These are phyloP conservation scores for Hypoxylon sp. DNA, from an alignment of 2,329 filamentous ascomycete species.

Conservation along the genomic window DNA sequence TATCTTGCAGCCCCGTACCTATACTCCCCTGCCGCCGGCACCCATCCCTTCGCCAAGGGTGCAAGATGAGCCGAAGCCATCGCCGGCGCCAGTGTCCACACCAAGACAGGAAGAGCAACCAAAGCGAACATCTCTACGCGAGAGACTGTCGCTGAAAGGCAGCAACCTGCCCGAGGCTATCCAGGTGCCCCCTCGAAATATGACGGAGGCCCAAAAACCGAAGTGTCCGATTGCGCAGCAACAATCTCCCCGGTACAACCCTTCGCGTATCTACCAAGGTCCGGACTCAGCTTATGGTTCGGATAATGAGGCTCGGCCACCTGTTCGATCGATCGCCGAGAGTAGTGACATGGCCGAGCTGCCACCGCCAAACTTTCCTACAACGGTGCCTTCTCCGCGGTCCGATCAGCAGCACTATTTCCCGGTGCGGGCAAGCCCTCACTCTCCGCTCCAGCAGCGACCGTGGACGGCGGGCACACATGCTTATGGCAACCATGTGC, in stretches of 20 bases:
- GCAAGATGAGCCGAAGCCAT: slow-evolving; percentile 42
- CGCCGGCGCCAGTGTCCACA: slow-evolving; percentile 53
- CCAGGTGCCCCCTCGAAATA: slow-evolving; percentile 57
- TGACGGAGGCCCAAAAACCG: slow-evolving; percentile 48
- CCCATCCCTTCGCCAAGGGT: slow-evolving; percentile 58
- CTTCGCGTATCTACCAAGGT: slow-evolving; percentile 45
- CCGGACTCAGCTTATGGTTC: slow-evolving; percentile 59
- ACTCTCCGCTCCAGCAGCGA: slow-evolving; percentile 68
- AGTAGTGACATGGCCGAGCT: slow-evolving; percentile 41
- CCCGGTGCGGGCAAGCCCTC: slow-evolving; percentile 68
- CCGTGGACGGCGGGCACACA: slow-evolving; percentile 60
- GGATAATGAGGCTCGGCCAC: slow-evolving; percentile 53
- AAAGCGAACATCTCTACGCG: slow-evolving; percentile 58
- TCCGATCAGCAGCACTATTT: slow-evolving; percentile 67
- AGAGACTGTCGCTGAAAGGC: slow-evolving; percentile 61
- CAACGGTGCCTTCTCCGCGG: slow-evolving; percentile 56
- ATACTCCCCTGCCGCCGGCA: slow-evolving; percentile 60
- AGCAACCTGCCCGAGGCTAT: slow-evolving; percentile 61
- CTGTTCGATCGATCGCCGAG: slow-evolving; percentile 47
- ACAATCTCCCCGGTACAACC: slow-evolving; percentile 33
- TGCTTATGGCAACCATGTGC: slow-evolving; percentile 48
- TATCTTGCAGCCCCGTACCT: slow-evolving; percentile 65
- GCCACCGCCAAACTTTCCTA: slow-evolving; percentile 49
- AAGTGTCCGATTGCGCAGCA: slow-evolving; percentile 28
- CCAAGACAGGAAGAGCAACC: slow-evolving; percentile 38